Evolutionary conservation across 345 rosid species (phyloP), one percentile per base, ranked within the genome.

Genomic region (Passiflora organensis): DNA sequence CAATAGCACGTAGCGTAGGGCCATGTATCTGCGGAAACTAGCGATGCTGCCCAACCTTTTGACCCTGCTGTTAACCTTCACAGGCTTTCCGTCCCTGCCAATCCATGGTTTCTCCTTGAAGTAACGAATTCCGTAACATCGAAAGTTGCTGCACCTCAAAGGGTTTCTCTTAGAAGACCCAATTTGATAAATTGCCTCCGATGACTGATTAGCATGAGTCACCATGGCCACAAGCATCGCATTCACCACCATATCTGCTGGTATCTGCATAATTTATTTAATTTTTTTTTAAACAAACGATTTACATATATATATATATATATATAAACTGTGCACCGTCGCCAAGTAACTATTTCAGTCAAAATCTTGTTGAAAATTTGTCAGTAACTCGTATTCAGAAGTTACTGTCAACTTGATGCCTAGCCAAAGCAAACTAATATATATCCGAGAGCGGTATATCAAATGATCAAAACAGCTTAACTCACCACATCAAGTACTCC

Each of bases 171-270:
- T 5, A 1, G 75, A 71, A 9, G 67, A 71, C 16, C 75, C 66
- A 24, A 65, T 11, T 6, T 71, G 75, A 46, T 71, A 71, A 23
- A 69, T 56, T 1, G 9, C 14, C 0, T 45, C 15, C 13, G 23
- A 39, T 23, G 19, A 10, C 14, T 41, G n/a, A 8, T 6, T 41
- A 0, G 62, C 18, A 20, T 73, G 0, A 56, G 60, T 45, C 1
- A 69, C 77, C 75, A 81, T 78, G 1, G 88, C 79, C 19, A 78
- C 81, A 16, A 90, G 38, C 2, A 78, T 79, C 6, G 79, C 72
- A 51, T 84, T 90, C 73, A 86, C 93, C 55, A 90, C 95, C 93
- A 90, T 82, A 48, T 90, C 97, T 0, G 88, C 95, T 0, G 96
- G 97, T 32, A 89, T 73, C 90, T 89, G 59, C 18, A 18, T 28